A percentile compares a stretch with the other conserved stretches of the same genome.
These are phyloP conservation scores for Pseudozyma pruni DNA, from an alignment of 1,284 basidiomycete genomes.

Conservation along the genomic window DNA sequence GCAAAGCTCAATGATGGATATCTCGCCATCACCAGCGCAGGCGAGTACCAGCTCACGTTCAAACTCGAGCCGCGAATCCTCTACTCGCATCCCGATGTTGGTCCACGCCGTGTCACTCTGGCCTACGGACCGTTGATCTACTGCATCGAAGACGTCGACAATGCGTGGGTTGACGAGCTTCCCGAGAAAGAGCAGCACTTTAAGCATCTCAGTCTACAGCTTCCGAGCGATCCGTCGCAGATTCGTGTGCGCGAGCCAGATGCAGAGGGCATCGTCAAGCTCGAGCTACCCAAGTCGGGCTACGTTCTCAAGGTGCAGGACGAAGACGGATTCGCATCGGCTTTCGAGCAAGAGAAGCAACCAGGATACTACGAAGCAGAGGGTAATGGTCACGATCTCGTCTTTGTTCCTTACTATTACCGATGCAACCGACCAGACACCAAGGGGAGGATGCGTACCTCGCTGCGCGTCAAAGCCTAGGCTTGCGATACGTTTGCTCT, in stretches of 20 bases:
- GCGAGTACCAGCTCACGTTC: conserved; percentile 9
- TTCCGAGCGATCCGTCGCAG: background rate
- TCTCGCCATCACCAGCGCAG: conserved; percentile 4
- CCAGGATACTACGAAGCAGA: conserved; percentile 11
- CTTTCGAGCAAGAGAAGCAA: conserved; percentile 15
- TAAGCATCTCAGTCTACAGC: conserved; percentile 23
- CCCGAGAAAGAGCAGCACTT: conserved; percentile 30
- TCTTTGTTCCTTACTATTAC: conserved; percentile 24
- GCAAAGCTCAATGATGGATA: conserved; percentile 5
- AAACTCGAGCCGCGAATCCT: conserved; percentile 15
- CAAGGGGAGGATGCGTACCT: conserved; percentile 21
- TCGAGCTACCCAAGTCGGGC: conserved; percentile 7
- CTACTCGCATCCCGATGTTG: conserved; percentile 21
- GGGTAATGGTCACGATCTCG: conserved; percentile 15
- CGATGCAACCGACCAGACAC: conserved; percentile 19
- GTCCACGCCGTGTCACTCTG: conserved; percentile 11
- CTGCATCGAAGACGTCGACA: conserved; percentile 36
- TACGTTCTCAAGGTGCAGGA: conserved; percentile 16
- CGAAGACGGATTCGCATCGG: conserved; percentile 7
- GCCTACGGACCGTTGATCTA: conserved; percentile 27
- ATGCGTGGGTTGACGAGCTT: conserved; percentile 23
- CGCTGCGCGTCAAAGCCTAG: conserved; percentile 13
- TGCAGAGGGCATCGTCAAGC: conserved; percentile 5
- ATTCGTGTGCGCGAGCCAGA: background rate
- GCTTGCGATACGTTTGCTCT: no score